Evolutionary conservation across 371 early-diverging fungal species (phyloP), one percentile per base, ranked within the genome.

Genomic region (Batrachochytrium dendrobatidis): DNA sequence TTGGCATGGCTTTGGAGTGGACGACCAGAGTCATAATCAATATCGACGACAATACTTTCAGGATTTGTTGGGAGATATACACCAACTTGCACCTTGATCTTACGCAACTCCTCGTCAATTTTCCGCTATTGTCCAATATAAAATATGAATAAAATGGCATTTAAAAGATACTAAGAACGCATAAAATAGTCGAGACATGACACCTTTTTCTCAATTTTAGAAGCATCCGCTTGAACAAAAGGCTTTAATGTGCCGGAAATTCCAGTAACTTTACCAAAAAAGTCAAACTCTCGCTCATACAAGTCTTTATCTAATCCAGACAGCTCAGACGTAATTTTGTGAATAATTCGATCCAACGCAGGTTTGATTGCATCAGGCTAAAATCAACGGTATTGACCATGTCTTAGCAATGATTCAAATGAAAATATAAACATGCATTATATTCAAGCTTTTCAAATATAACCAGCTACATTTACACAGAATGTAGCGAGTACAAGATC

Each of bases 1-100:
- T 99, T 99, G 54, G 99, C 99, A 68, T 98, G 98, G 61, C 88
- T 87, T 73, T 99, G 99, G 44, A 99, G 81, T 28, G 98, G 96
- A 18, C 92, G 71, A 20, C 99, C 99, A 15, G 95, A 95, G 20
- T 82, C 82, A 62, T 94, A 89, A 66, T 98, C 92, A 68, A 99
- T 95, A 62, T 90, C 96, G 2, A 98, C 72, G 0, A 99, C 94
- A 10, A 78, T 88, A 34, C 92, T 88, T 57, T 99, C 99, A 1
- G 98, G 96, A 56, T 98, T 97, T 72, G 89, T 93, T 8, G 99
- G 99, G 52, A 99, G 71, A 71, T 99, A 99, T 8, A 98, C 98
- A 20, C 98, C 99, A 4, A 87, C 86, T 61, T 97, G 95, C 0
- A 99, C 95, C 48, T 84, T 79, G 63, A 99, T 96, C 69, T 89